Percentiles rank a stretch among this genome's conserved stretches.
phyloP scores from a whole-genome alignment of 2,329 filamentous ascomycete species.

The Cladosporium sp. region DNA sequence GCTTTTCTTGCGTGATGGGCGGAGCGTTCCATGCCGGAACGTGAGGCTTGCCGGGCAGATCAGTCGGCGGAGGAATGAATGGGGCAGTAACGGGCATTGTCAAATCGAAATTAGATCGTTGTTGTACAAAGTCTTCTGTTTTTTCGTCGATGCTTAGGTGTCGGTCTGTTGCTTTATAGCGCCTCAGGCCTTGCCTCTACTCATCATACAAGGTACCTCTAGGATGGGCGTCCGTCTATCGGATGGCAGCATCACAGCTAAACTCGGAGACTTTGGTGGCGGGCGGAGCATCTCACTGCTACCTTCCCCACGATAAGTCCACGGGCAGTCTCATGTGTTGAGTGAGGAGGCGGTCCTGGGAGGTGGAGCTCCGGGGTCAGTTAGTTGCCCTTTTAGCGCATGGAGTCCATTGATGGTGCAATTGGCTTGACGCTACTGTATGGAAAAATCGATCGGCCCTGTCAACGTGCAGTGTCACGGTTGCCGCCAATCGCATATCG shows the following conservation, averaged over 20 bases:
- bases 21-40: slow-evolving; percentile 36
- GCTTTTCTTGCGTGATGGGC: slow-evolving; percentile 39
- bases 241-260: background rate
- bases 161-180: background rate
- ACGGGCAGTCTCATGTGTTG: background rate
- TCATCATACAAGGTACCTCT: background rate
- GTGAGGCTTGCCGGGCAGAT: slow-evolving; percentile 37
- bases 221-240: background rate
- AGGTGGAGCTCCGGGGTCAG: background rate
- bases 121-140: no score
- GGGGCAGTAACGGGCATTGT: slow-evolving; percentile 30
- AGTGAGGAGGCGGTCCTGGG: background rate
- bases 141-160: background rate
- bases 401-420: background rate
- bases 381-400: background rate
- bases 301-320: background rate
- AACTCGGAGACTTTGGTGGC: background rate
- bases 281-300: background rate
- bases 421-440: background rate
- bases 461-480: background rate
- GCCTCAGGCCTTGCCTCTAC: background rate
- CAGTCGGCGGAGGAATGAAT: slow-evolving; percentile 37
- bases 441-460: background rate
- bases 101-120: no score
- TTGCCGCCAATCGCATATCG: background rate